phyloP scores from a whole-genome alignment of 2,329 filamentous ascomycete genomes.

The Tolypocladium capitatum region DNA sequence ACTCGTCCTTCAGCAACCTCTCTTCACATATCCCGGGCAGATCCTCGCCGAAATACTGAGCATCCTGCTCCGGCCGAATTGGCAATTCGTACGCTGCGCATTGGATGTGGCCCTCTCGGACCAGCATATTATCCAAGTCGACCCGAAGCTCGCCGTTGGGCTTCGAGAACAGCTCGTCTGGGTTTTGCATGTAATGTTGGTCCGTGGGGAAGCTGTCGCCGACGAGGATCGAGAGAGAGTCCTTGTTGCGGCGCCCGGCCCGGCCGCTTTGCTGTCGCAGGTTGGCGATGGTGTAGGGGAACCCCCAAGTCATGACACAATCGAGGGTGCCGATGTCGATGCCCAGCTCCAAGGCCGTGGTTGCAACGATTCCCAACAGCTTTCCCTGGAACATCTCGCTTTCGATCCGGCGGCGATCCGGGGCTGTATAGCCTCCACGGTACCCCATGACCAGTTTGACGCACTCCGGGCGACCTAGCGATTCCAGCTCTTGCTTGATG shows the following conservation, averaged over 20 bases:
- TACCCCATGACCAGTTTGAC: slow-evolving; percentile 84
- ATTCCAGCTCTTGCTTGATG: slow-evolving; percentile 63
- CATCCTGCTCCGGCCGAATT: slow-evolving; percentile 64
- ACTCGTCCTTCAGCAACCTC: slow-evolving; percentile 57
- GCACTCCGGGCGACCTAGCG: slow-evolving; percentile 61
- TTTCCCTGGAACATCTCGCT: slow-evolving; percentile 95
- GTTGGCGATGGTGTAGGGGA: slow-evolving; percentile 92
- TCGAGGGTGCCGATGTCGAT: slow-evolving; percentile 93
- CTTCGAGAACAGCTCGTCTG: slow-evolving; percentile 82
- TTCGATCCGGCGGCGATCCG: slow-evolving; percentile 80
- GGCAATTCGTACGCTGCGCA: slow-evolving; percentile 95
- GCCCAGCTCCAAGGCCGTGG: slow-evolving; percentile 81
- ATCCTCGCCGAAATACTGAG: slow-evolving; percentile 64
- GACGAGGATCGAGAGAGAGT: slow-evolving; percentile 80
- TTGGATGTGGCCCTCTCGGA: slow-evolving; percentile 87
- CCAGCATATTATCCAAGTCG: slow-evolving; percentile 81
- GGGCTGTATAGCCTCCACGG: slow-evolving; percentile 83
- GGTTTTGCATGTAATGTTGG: slow-evolving; percentile 95
- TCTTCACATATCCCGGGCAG: slow-evolving; percentile 59
- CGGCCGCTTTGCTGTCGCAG: slow-evolving; percentile 88
- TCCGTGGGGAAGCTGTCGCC: slow-evolving; percentile 85
- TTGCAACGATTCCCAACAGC: slow-evolving; percentile 84
- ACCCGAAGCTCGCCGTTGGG: slow-evolving; percentile 83
- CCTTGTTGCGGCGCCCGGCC: slow-evolving; percentile 82
- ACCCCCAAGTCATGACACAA: slow-evolving; percentile 85